These are phyloP conservation scores for Wickerhamomyces chaumierensis DNA, from an alignment of 805 yeast genomes.

Conservation along the genomic window DNA sequence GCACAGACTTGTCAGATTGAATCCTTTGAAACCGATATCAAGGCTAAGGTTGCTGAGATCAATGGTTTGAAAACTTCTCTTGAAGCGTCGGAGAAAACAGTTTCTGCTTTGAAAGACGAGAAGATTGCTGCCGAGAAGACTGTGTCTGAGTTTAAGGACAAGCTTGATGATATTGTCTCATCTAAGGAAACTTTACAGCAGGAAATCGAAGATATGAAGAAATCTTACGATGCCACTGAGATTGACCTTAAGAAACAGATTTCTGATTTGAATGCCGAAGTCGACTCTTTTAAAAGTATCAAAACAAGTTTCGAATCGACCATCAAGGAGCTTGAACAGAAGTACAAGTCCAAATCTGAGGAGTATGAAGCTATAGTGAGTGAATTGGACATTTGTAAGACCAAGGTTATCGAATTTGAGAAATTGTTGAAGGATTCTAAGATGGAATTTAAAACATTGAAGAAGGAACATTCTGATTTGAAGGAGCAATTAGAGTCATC, in stretches of 20 bases:
- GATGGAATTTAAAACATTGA: background rate
- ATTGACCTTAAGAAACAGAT: too few species aligned
- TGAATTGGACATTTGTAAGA: too few species aligned
- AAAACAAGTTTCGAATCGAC: background rate
- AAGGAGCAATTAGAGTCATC: conserved; percentile 3
- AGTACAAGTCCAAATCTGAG: background rate
- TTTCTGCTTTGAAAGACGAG: background rate
- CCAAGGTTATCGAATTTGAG: background rate
- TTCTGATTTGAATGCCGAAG: too few species aligned
- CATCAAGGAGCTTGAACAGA: background rate
- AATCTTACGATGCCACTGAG: too few species aligned
- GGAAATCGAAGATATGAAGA: too few species aligned
- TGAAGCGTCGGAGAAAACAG: background rate
- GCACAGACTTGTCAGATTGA: too few species aligned
- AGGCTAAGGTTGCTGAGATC: conserved; percentile 1
- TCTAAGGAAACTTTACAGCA: background rate
- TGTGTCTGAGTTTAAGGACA: background rate
- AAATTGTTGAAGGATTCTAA: background rate
- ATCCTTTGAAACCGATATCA: conserved; percentile 4
- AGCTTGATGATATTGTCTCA: background rate
- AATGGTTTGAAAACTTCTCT: background rate
- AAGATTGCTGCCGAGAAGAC: too few species aligned
- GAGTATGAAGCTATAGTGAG: background rate
- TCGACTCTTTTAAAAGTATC: too few species aligned
- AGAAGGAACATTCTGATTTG: background rate